These are phyloP conservation scores for Phytophthora syringae DNA, from an alignment of 352 stramenopile species.

Conservation along the genomic window DNA sequence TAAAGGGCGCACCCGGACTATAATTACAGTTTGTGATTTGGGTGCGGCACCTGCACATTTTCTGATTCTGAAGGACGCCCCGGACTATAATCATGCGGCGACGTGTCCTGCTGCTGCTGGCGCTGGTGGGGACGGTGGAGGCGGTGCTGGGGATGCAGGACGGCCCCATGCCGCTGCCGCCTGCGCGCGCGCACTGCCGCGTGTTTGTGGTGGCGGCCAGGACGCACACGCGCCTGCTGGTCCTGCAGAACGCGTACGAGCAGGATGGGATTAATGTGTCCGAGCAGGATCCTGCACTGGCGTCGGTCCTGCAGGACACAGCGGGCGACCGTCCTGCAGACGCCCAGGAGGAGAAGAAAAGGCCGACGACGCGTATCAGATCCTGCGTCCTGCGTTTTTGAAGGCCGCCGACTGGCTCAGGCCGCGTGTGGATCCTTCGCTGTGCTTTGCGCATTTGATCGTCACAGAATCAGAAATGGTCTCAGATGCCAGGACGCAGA, in stretches of 20 bases:
- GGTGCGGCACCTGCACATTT: too few species aligned
- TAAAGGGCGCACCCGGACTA: too few species aligned
- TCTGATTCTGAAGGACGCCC: too few species aligned
- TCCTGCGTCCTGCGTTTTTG: constrained; percentile 54
- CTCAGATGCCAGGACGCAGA: constrained; percentile 7
- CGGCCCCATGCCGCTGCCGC: constrained; percentile 23
- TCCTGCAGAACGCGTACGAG: constrained; percentile 60
- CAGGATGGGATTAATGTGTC: constrained; percentile 54
- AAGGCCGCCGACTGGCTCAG: constrained; percentile 49
- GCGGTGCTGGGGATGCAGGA: constrained; percentile 11
- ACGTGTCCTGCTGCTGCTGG: constrained; percentile 17
- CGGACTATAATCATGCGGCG: not conserved
- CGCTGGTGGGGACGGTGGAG: constrained; percentile 12
- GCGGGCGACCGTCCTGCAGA: not conserved
- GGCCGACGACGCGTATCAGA: constrained; percentile 46
- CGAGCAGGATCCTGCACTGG: constrained; percentile 44
- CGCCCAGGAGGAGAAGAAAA: constrained; percentile 22
- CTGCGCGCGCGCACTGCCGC: constrained; percentile 48
- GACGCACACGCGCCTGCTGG: constrained; percentile 51
- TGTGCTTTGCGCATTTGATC: constrained; percentile 60
- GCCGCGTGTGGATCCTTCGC: constrained; percentile 45
- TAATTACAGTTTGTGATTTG: too few species aligned
- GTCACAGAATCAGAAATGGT: constrained; percentile 22
- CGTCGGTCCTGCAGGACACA: constrained; percentile 28
- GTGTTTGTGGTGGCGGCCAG: constrained; percentile 56